phyloP scores from a whole-genome alignment of 2,329 filamentous ascomycete genomes.

The Colletotrichum phormii region DNA sequence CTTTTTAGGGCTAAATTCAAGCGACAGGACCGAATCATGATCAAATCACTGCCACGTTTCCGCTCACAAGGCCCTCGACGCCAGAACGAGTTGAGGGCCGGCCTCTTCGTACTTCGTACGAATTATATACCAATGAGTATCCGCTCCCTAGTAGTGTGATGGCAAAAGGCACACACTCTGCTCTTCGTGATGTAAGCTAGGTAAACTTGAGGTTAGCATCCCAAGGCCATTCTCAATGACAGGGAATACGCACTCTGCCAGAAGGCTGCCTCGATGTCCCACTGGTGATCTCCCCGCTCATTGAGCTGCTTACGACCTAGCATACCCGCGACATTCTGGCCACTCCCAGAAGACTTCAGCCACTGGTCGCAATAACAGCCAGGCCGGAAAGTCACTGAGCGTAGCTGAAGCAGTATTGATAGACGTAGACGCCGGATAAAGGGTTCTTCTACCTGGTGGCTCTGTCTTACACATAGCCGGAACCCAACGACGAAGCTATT shows the following conservation, averaged over 20 bases:
- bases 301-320: background rate
- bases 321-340: background rate
- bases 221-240: background rate
- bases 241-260: background rate
- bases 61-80: background rate
- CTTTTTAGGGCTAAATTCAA: background rate
- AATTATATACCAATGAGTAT: background rate
- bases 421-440: conserved; percentile 40
- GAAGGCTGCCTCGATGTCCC: conserved; percentile 7
- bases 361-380: conserved; percentile 38
- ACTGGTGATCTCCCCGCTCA: background rate
- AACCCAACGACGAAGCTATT: conserved; percentile 44
- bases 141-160: conserved; percentile 8
- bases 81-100: background rate
- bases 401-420: conserved; percentile 37
- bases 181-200: conserved; percentile 8
- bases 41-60: background rate
- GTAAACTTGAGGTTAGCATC: background rate
- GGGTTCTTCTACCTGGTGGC: conserved; percentile 24
- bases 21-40: background rate
- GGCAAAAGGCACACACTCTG: conserved; percentile 24
- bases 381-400: conserved; percentile 36
- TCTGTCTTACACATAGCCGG: conserved; percentile 31
- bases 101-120: background rate
- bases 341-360: background rate